These are phyloP conservation scores for Heteromeles arbutifolia DNA, from an alignment of 306 rosid species.

Conservation along the genomic window DNA sequence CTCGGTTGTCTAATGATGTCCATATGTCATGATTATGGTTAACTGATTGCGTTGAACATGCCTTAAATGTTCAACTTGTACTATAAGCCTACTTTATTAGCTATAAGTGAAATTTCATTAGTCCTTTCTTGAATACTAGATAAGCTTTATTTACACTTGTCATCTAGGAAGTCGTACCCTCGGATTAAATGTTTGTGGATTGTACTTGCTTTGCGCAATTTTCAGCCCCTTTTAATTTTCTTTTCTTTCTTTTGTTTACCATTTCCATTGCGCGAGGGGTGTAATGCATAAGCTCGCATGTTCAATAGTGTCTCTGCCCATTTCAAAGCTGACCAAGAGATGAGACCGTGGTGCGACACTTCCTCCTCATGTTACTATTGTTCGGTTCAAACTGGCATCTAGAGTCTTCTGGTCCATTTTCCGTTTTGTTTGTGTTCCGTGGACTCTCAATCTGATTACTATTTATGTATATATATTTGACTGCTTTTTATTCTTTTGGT, in stretches of 20 bases:
- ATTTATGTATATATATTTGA: background rate
- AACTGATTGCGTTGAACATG: background rate
- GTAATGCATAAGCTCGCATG: slow-evolving; percentile 40
- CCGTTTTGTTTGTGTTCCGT: background rate
- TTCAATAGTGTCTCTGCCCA: slow-evolving; percentile 29
- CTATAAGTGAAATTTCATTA: background rate
- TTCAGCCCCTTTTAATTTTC: slow-evolving; percentile 28
- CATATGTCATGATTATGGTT: background rate
- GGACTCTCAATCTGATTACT: no score
- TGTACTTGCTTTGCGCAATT: slow-evolving; percentile 12
- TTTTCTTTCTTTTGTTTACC: slow-evolving; percentile 30
- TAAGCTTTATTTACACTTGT: background rate
- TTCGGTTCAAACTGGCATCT: slow-evolving; percentile 5
- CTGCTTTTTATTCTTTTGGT: background rate
- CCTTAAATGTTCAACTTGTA: background rate
- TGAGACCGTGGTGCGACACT: slow-evolving; percentile 29
- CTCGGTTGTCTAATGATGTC: background rate
- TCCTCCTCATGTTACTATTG: slow-evolving; percentile 18
- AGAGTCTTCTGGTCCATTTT: slow-evolving; percentile 1
- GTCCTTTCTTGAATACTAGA: background rate
- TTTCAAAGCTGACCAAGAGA: slow-evolving; percentile 23
- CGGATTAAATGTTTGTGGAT: background rate
- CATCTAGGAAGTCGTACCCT: background rate
- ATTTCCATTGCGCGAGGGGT: slow-evolving; percentile 35
- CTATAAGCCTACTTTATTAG: background rate